Conservation (phyloP, 2,329 filamentous ascomycete species). For the Phialocephala sp. region DNA sequence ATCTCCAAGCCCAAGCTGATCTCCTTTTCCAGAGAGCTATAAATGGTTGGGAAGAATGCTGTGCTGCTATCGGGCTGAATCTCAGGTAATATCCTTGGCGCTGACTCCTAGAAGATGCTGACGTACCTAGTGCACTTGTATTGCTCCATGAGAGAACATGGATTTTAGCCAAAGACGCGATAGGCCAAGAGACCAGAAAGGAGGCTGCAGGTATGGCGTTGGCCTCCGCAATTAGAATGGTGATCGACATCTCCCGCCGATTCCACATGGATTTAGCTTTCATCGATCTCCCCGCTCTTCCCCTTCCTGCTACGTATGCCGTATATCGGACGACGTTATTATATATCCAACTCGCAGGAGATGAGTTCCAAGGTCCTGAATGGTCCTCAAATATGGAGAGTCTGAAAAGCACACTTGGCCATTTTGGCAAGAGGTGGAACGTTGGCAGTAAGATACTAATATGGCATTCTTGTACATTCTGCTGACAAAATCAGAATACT, state of each 20-base stretch:
- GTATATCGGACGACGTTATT: conserved; percentile 31
- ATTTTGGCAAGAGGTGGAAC: conserved; percentile 33
- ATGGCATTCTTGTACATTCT: neutral
- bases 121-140: conserved; percentile 29
- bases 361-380: conserved; percentile 28
- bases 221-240: conserved; percentile 32
- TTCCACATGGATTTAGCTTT: conserved; percentile 34
- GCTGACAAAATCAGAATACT: conserved; percentile 25
- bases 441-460: conserved; percentile 31
- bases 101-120: conserved; percentile 3
- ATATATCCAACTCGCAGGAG: conserved; percentile 33
- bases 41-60: conserved; percentile 36
- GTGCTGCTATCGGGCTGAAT: conserved; percentile 32
- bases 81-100: conserved; percentile 23
- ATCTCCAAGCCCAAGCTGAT: conserved; percentile 26
- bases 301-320: conserved; percentile 31
- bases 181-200: conserved; percentile 15
- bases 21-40: conserved; percentile 29
- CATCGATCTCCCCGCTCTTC: conserved; percentile 32
- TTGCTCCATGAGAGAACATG: conserved; percentile 30
- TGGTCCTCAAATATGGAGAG: conserved; percentile 30
- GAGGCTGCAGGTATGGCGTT: conserved; percentile 30
- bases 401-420: conserved; percentile 29
- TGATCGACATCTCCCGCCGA: conserved; percentile 31
- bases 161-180: conserved; percentile 15